Evolutionary conservation across 2,329 filamentous ascomycete species (phyloP).

Genomic region (Beauveria caledonica): DNA sequence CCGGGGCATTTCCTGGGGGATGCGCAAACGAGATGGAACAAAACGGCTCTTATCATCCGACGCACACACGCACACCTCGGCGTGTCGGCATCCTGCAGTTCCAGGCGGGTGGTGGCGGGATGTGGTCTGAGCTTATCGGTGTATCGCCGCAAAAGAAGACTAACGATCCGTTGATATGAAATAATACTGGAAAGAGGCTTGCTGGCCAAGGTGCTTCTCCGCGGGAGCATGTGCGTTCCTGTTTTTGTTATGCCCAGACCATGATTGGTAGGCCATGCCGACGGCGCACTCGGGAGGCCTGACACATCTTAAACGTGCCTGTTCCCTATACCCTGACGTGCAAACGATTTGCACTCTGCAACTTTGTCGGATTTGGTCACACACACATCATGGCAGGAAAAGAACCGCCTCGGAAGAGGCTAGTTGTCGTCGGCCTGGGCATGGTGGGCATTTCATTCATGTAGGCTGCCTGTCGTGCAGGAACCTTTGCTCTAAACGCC

Average conservation of each 20-base stretch:
- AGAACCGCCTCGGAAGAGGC: conserved; percentile 39
- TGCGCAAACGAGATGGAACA: background rate
- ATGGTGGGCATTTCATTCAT: conserved; percentile 91
- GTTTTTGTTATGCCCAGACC: background rate
- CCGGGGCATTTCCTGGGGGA: background rate
- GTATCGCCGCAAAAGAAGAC: background rate
- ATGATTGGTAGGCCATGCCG: background rate
- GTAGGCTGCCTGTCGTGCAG: conserved; percentile 39
- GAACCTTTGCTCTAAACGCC: background rate
- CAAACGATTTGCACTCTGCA: background rate
- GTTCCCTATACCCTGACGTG: background rate
- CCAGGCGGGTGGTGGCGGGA: background rate
- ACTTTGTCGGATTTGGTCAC: background rate
- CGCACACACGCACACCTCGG: background rate
- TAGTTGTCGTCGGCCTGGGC: conserved; percentile 79
- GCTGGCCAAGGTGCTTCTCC: conserved; percentile 1
- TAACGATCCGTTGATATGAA: background rate
- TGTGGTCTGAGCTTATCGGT: background rate
- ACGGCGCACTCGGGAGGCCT: background rate
- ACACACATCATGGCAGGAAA: background rate
- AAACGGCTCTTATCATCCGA: conserved; percentile 1
- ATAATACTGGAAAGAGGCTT: background rate
- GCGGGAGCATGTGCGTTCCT: background rate
- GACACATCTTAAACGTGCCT: background rate
- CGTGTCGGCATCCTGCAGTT: background rate